Evolutionary conservation across 2,329 filamentous ascomycete genomes (phyloP), one percentile per base, ranked within the genome.

Genomic region (Ascochyta fabae): DNA sequence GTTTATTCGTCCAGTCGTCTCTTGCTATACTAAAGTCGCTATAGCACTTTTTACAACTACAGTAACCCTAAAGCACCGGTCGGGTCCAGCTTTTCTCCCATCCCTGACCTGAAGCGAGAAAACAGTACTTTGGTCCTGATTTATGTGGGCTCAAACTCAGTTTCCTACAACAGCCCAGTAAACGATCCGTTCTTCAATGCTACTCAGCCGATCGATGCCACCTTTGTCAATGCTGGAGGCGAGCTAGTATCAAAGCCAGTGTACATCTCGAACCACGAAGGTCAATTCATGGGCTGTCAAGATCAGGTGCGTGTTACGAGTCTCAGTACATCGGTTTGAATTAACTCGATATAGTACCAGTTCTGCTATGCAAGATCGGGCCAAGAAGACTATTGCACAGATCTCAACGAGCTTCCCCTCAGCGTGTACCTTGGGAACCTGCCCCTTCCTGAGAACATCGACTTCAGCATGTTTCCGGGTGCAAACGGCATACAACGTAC

Each of bases 401-500:
- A 41, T 4, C 23, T 46, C 1, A n/a, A 23, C 23, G 51, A 54
- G n/a, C 40, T 54, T 1, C 51, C 51, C 34, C 51, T 54, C 12
- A 54, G 34, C 7, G 45, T 49, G 2, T 54, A 19, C 5, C 27
- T 48, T 6, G 52, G 52, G 13, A 41, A 41, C 10, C 46, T 56
- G 3, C 53, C 53, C 8, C 55, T 47, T 7, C 56, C 49, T 7
- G 27, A 53, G n/a, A 40, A 49, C 12, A 43, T 55, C n/a, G 51
- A 52, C 23, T 52, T 53, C 23, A 54, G 40, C 22, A 40, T 43
- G 23, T 64, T 58, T 24, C 59, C 64, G 2, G 42, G 40, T 12
- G 62, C 62, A 3, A 64, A 57, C 12, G 53, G 46, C 8, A 29
- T 60, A 3, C 64, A 67, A 35, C 43, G 38, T 4, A 54, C 55